phyloP scores from a whole-genome alignment of 768 basidiomycete species.

The Paxillus involutus region DNA sequence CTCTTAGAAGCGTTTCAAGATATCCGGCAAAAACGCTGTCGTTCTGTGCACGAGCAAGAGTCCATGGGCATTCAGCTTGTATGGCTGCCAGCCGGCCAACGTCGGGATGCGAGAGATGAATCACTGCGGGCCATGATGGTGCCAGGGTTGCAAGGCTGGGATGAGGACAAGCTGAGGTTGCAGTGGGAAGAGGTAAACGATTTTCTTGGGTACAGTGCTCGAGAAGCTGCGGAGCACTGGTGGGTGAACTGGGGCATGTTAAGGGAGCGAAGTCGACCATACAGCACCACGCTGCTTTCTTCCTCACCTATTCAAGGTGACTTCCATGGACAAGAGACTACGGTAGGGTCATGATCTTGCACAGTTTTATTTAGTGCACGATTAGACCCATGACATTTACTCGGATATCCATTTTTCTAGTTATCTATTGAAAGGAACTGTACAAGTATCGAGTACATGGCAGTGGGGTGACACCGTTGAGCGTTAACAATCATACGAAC shows the following conservation, averaged over 20 bases:
- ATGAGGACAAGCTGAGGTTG: conserved; percentile 43
- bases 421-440: background rate
- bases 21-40: conserved; percentile 46
- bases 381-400: background rate
- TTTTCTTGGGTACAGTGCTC: conserved; percentile 49
- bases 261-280: conserved; percentile 32
- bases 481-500: background rate
- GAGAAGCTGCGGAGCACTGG: conserved; percentile 58
- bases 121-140: conserved; percentile 23
- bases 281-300: background rate
- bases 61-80: conserved; percentile 40
- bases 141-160: conserved; percentile 33
- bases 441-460: conserved; percentile 2
- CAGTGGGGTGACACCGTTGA: background rate
- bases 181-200: conserved; percentile 53
- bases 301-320: background rate
- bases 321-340: background rate
- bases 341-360: background rate
- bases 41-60: conserved; percentile 41
- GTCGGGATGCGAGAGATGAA: conserved; percentile 42
- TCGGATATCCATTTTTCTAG: background rate
- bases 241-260: conserved; percentile 56
- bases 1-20: conserved; percentile 57
- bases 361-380: background rate
- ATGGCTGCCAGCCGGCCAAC: conserved; percentile 39